Conservation (phyloP, 257 asterid species). For the Solanum sejunctum region DNA sequence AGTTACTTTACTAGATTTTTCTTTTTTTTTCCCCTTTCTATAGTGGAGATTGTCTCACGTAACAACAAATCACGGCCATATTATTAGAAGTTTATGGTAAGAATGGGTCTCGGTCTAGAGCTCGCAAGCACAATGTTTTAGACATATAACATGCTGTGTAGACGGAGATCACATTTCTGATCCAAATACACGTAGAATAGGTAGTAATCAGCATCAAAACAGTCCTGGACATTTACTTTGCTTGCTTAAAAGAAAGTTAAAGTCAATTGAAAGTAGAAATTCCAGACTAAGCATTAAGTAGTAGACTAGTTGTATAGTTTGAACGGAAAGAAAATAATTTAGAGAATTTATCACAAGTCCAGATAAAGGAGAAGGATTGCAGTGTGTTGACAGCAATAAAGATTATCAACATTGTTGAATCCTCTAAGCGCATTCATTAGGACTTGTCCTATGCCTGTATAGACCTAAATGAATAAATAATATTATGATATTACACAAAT, state of each 20-base stretch:
- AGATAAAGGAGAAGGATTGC: neutral
- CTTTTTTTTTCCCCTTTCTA: neutral
- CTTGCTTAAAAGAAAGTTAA: neutral
- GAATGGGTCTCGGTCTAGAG: neutral
- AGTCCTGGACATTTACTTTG: neutral
- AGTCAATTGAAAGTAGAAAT: neutral
- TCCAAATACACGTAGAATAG: neutral
- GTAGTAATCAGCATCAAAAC: neutral
- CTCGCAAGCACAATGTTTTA: neutral
- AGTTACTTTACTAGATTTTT: neutral
- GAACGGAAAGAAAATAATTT: neutral
- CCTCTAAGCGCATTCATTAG: neutral
- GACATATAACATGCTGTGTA: neutral
- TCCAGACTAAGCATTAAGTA: neutral
- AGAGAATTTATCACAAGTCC: neutral
- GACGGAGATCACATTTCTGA: neutral
- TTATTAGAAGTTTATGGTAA: neutral
- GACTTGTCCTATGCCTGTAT: neutral
- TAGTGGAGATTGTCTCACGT: neutral
- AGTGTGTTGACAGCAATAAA: neutral
- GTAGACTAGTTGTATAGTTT: neutral
- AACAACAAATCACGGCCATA: neutral
- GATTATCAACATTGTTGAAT: neutral
- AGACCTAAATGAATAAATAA: neutral
- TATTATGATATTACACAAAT: neutral